Evolutionary conservation across 208 protist species (phyloP).

Genomic region (Phytomonas francai): DNA sequence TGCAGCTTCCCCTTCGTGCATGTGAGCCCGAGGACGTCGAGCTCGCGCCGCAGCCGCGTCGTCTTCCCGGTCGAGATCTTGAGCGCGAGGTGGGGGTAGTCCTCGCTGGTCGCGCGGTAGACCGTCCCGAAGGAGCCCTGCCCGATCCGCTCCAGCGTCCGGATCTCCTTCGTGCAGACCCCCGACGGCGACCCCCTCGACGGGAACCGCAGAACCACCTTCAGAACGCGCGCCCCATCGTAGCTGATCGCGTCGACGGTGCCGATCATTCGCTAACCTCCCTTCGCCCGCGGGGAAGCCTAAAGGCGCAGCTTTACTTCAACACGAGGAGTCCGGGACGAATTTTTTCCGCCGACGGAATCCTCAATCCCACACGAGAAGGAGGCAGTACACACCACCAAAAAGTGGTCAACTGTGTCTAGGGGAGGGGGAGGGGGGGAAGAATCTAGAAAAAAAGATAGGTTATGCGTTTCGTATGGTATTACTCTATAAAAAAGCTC

Average conservation of each 20-base stretch:
- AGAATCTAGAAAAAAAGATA: neutral
- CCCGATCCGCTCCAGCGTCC: constrained; percentile 70
- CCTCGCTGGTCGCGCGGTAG: constrained; percentile 64
- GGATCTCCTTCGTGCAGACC: constrained; percentile 35
- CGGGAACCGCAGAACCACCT: constrained; percentile 65
- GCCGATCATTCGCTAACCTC: constrained; percentile 44
- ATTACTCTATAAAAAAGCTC: neutral
- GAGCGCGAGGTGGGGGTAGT: constrained; percentile 64
- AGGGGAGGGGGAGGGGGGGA: too few species aligned
- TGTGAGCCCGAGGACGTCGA: constrained; percentile 72
- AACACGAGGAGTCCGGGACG: too few species aligned
- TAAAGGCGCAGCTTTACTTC: too few species aligned
- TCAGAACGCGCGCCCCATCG: constrained; percentile 61
- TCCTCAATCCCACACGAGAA: too few species aligned
- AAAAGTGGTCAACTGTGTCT: too few species aligned
- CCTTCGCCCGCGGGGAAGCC: neutral
- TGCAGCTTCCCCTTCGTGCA: constrained; percentile 80
- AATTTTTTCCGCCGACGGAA: too few species aligned
- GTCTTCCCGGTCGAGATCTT: constrained; percentile 83
- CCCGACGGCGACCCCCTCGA: neutral
- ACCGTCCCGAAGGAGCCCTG: constrained; percentile 86
- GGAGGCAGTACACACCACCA: too few species aligned
- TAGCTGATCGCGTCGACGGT: constrained; percentile 69
- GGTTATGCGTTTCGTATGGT: neutral
- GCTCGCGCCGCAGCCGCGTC: constrained; percentile 65